Base-by-base conservation (phyloP, 2,329 filamentous ascomycete genomes). In the Purpureocillium lavendulum region DNA sequence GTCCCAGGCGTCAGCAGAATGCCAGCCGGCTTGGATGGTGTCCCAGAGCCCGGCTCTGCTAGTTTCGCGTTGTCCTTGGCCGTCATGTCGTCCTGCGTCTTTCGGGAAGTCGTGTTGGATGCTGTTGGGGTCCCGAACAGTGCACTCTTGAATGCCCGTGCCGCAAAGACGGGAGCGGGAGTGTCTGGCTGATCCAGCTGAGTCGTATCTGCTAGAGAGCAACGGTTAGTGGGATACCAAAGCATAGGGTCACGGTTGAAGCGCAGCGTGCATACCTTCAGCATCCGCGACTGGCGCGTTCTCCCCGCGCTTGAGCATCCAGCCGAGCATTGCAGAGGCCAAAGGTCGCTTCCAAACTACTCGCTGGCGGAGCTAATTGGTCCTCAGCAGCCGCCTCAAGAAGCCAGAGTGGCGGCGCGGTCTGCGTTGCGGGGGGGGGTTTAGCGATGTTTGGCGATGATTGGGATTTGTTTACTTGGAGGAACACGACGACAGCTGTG, bases 1-100 rank as follows among this genome's bases (percentile, higher is more conserved):
- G 77, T 81, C 2, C 79, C 79, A 0, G 79, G 79, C 0, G 79
- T 83, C 35, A 82, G 56, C 3, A 83, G 64, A 33, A 83, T 83
- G 2, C 79, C 76, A 4, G 68, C 62, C 0, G 70, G 71, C 45
- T 70, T 74, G 15, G 56, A 60, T 2, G 73, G 71, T 15, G 71
- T 75, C 33, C 58, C 60, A 7, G 56, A 56, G n/a, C 57, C 57
- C 40, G 48, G 47, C 8, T 52, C 54, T 39, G 39, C 40, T 15
- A 43, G 44, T 14, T 40, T 39, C 15, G 37, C 39, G 9, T 37
- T 26, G 8, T 45, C 43, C 17, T 40, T 48, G 16, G 49, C 42
- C 31, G 47, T 52, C 30, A 47, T 43, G 37, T 58, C 53, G 29
- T 40, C 48, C 40, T 43, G 48, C 42, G 44, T 39, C 40, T 44